Evolutionary conservation across 495 filamentous ascomycete species (phyloP), one percentile per base, ranked within the genome.

Genomic region (Xylaria sp.): DNA sequence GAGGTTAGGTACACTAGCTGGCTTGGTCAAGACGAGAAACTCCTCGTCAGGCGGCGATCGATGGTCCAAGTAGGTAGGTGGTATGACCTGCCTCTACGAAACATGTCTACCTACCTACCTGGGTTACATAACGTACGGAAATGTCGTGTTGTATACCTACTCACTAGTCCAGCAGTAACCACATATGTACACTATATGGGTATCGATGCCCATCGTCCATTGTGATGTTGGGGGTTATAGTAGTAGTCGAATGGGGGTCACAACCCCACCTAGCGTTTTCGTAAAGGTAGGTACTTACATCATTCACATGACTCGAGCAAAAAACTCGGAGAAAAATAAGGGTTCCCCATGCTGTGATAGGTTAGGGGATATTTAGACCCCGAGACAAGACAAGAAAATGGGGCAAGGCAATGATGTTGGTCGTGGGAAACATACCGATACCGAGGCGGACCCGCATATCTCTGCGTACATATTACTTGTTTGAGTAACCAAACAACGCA

Each of bases 181-280:
- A 21, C n/a, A 21, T 35, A 26, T 15, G 37, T 31, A 6, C 26
- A n/a, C 4, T n/a, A 37, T 33, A 59, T 37, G 55, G 55, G 33
- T 59, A 59, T 37, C 33, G 29, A 59, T 35, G 2, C 44, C 57
- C 29, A 37, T 59, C 31, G n/a, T n/a, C n/a, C n/a, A n/a, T 37
- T 37, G 15, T 59, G 57, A 37, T 59, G 21, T 62, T 62, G 37
- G 59, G 59, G 59, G 59, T 37, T 62, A 43, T 41, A 43, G 58
- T 61, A 26, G 35, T 29, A 33, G 14, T 35, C 55, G 58, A 61
- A 61, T 62, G 59, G 59, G 59, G 59, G 59, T 62, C 59, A 62
- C 21, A 24, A 62, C 59, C 59, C 59, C 59, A 62, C 59, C 59
- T 8, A 62, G 17, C 21, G 37, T 37, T 43, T 17, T 62, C n/a